These are phyloP conservation scores for Wickerhamomyces kurtzmanii DNA, from an alignment of 805 yeast genomes.

Conservation along the genomic window DNA sequence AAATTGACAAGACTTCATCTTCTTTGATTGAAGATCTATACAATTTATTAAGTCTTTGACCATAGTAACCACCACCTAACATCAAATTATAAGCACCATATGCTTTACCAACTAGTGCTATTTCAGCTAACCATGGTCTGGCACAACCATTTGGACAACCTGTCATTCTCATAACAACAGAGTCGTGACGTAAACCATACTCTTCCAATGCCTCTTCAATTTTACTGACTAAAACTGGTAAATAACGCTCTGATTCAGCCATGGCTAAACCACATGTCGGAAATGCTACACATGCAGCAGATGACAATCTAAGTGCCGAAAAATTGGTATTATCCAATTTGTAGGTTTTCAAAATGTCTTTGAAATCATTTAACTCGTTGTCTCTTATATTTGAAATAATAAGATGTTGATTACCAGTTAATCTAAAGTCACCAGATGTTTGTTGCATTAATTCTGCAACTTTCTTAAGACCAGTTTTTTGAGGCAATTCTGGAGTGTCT, in stretches of 20 bases:
- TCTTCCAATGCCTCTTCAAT: constrained; percentile 85
- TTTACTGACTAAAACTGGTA: constrained; percentile 75
- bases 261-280: constrained; percentile 98
- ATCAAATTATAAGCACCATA: constrained; percentile 85
- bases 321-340: constrained; percentile 77
- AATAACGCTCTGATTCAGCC: constrained; percentile 92
- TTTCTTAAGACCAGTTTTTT: constrained; percentile 75
- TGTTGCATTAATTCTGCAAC: constrained; percentile 61
- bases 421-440: constrained; percentile 76
- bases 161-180: constrained; percentile 95
- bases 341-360: constrained; percentile 56
- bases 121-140: constrained; percentile 96
- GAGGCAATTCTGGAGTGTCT: constrained; percentile 84
- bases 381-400: constrained; percentile 66
- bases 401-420: constrained; percentile 94
- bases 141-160: constrained; percentile 99
- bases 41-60: constrained; percentile 85
- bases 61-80: constrained; percentile 95
- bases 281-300: constrained; percentile 96
- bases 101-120: constrained; percentile 93
- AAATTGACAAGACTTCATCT: constrained; percentile 68
- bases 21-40: constrained; percentile 84
- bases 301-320: constrained; percentile 78
- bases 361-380: constrained; percentile 52
- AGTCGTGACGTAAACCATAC: constrained; percentile 87